These are phyloP conservation scores for Penicillium verrucosum DNA, from an alignment of 2,329 filamentous ascomycete genomes.

Conservation along the genomic window DNA sequence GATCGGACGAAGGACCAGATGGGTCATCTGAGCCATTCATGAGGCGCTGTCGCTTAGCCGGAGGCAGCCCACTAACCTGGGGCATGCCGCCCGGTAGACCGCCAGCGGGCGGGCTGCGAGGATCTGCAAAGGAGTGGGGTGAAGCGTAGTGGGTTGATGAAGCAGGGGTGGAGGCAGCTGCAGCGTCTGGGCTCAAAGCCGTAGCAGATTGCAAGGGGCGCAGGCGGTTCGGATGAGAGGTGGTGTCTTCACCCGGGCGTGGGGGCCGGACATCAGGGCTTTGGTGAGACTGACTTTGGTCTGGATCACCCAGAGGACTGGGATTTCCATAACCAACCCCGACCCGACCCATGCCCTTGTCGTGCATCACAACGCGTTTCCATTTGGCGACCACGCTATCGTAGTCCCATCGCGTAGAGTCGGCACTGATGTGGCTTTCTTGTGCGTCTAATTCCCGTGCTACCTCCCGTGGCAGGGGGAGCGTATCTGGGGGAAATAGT, in stretches of 20 bases:
- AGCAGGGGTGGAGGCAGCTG: constrained; percentile 25
- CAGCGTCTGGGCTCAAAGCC: constrained; percentile 29
- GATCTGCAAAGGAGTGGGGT: constrained; percentile 30
- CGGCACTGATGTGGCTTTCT: constrained; percentile 34
- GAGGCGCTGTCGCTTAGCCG: constrained; percentile 36
- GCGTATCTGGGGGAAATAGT: constrained; percentile 46
- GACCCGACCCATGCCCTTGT: constrained; percentile 42
- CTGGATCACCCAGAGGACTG: constrained; percentile 8
- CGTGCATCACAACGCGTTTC: constrained; percentile 48
- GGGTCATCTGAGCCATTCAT: constrained; percentile 33
- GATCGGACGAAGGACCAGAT: constrained; percentile 9
- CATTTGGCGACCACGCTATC: constrained; percentile 49
- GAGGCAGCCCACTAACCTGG: constrained; percentile 16
- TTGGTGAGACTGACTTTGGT: constrained; percentile 10
- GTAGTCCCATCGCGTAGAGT: constrained; percentile 46
- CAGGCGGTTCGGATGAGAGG: constrained; percentile 22
- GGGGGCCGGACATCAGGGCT: constrained; percentile 19
- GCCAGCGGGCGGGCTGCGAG: constrained; percentile 17
- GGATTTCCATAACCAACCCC: constrained; percentile 30
- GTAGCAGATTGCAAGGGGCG: constrained; percentile 20
- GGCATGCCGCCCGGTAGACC: constrained; percentile 15
- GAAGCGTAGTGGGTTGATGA: constrained; percentile 31
- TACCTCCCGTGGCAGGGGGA: constrained; percentile 40
- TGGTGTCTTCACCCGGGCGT: constrained; percentile 23
- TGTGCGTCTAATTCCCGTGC: constrained; percentile 37